These are phyloP conservation scores for Carex sylvatica DNA, from an alignment of 202 grass and related monocot genomes.

Conservation along the genomic window DNA sequence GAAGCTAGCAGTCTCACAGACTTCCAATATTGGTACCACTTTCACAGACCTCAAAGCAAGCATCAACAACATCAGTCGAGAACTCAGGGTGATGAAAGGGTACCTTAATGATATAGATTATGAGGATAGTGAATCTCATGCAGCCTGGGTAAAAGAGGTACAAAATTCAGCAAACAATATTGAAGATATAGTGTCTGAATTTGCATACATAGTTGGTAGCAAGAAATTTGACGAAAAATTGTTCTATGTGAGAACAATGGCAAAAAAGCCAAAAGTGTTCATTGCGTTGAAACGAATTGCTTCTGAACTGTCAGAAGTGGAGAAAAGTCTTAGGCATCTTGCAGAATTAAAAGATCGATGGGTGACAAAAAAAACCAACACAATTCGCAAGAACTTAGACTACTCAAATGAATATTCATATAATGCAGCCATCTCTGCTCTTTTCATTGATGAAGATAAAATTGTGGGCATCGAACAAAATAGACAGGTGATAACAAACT, in stretches of 20 bases:
- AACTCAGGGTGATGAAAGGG: constrained; percentile 12
- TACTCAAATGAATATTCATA: neutral
- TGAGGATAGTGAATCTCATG: neutral
- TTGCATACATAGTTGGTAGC: neutral
- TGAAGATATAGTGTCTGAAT: constrained; percentile 47
- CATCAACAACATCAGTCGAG: neutral
- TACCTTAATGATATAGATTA: neutral
- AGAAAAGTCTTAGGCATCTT: constrained; percentile 26
- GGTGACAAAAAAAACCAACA: neutral
- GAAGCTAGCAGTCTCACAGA: neutral
- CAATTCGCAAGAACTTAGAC: neutral
- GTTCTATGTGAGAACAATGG: too few relatives aligned
- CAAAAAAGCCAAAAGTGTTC: too few relatives aligned
- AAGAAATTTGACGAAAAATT: neutral
- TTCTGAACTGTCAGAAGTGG: constrained; percentile 14
- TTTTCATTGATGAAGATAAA: constrained; percentile 13
- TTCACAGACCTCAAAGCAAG: neutral
- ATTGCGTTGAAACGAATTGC: constrained; percentile 19
- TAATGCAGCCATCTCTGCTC: neutral
- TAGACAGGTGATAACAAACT: constrained; percentile 17
- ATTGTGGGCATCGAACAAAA: constrained; percentile 40
- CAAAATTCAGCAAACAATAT: constrained; percentile 14
- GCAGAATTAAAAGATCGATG: constrained; percentile 20
- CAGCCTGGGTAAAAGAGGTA: constrained; percentile 28
- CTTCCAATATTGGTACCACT: neutral